Percentiles rank a stretch among this genome's conserved stretches.
phyloP scores from a whole-genome alignment of 2,329 filamentous ascomycete genomes.

The Colletotrichum spinosum region DNA sequence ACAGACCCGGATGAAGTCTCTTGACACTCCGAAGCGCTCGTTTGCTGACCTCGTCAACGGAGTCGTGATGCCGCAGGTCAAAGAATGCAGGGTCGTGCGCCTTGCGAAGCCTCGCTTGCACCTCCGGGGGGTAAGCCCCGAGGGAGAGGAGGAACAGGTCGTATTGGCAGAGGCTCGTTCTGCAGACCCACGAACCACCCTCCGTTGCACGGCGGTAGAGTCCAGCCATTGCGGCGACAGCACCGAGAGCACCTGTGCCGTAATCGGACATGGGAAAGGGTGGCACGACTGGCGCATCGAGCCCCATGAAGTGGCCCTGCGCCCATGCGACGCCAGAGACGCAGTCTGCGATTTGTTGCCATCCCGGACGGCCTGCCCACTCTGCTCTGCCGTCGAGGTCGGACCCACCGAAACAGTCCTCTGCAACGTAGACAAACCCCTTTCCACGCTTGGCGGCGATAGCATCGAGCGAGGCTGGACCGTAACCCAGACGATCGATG shows the following conservation, averaged over 20 bases:
- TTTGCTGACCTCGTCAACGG: constrained; percentile 68
- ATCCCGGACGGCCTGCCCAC: constrained; percentile 69
- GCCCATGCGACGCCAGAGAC: constrained; percentile 64
- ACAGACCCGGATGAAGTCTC: constrained; percentile 48
- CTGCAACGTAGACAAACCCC: constrained; percentile 71
- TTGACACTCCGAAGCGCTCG: constrained; percentile 65
- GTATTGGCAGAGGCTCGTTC: constrained; percentile 50
- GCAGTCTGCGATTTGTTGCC: constrained; percentile 74
- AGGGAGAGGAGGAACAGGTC: constrained; percentile 49
- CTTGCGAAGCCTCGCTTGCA: constrained; percentile 60
- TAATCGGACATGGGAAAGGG: constrained; percentile 65
- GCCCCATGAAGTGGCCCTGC: constrained; percentile 64
- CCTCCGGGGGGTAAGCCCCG: constrained; percentile 59
- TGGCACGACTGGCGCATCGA: constrained; percentile 68
- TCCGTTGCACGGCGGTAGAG: constrained; percentile 47
- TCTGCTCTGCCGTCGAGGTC: constrained; percentile 53
- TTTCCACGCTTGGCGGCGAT: constrained; percentile 61
- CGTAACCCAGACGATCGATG: constrained; percentile 68
- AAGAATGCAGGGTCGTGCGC: constrained; percentile 65
- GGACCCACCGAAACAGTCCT: constrained; percentile 73
- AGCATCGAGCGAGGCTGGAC: constrained; percentile 59
- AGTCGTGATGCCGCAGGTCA: constrained; percentile 65
- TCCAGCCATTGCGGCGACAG: constrained; percentile 47
- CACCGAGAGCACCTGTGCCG: constrained; percentile 49
- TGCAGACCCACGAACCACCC: constrained; percentile 49